Percentiles rank a stretch among this genome's conserved stretches.
phyloP scores from a whole-genome alignment of 306 rosid species.

The Rosa persica region DNA sequence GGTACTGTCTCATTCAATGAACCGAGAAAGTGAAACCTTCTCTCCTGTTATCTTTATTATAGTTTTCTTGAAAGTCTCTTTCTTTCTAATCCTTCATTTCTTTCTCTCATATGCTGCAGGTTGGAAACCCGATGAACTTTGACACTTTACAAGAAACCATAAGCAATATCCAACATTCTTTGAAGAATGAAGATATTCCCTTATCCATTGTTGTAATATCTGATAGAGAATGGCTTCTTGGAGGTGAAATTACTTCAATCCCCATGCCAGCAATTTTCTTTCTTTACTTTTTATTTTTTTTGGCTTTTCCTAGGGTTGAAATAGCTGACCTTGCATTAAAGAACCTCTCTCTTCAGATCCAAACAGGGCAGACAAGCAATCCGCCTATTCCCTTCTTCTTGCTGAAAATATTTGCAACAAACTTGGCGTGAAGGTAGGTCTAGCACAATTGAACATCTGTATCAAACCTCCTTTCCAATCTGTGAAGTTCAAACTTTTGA shows the following conservation, averaged over 20 bases:
- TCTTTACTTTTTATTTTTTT: no score
- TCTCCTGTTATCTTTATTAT: conserved; percentile 8
- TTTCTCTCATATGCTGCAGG: conserved; percentile 36
- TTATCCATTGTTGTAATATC: conserved; percentile 73
- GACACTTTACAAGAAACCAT: conserved; percentile 74
- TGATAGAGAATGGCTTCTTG: conserved; percentile 85
- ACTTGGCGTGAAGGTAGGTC: conserved; percentile 74
- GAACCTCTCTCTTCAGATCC: conserved; percentile 62
- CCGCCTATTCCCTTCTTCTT: conserved; percentile 83
- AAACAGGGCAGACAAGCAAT: conserved; percentile 77
- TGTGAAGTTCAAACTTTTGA: neutral
- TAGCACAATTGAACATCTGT: neutral
- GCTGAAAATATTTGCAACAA: conserved; percentile 80
- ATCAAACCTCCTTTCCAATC: neutral
- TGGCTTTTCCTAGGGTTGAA: neutral
- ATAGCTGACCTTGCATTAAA: conserved; percentile 31
- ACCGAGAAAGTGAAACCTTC: conserved; percentile 20
- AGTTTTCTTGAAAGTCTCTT: neutral
- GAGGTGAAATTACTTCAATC: conserved; percentile 51
- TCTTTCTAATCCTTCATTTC: conserved; percentile 11
- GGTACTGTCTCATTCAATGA: conserved; percentile 47
- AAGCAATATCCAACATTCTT: conserved; percentile 54
- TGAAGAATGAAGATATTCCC: conserved; percentile 53
- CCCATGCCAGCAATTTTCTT: neutral
- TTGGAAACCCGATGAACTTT: conserved; percentile 90